Evolutionary conservation across 805 yeast genomes (phyloP).

Genomic region (Candida boleticola): DNA sequence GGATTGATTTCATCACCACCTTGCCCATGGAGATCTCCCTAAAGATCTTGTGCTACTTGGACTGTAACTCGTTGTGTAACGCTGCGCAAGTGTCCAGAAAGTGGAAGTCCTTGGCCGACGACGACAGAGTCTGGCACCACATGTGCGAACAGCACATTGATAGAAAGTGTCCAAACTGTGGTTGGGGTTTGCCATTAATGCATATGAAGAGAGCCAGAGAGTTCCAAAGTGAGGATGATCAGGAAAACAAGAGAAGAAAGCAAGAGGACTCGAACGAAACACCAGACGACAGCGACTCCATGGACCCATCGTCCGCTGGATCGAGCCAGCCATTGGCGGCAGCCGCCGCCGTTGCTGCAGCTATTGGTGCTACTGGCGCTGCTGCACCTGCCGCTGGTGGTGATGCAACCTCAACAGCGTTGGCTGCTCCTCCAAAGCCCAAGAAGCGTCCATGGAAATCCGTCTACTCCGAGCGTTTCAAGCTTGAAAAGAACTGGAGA

Average conservation of each 20-base stretch:
- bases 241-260: conserved; percentile 10
- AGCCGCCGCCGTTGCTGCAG: neutral
- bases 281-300: conserved; percentile 10
- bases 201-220: conserved; percentile 78
- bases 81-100: conserved; percentile 89
- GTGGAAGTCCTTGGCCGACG: conserved; percentile 92
- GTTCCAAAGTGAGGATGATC: conserved; percentile 20
- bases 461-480: conserved; percentile 86
- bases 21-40: conserved; percentile 84
- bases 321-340: conserved; percentile 4
- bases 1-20: conserved; percentile 83
- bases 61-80: conserved; percentile 87
- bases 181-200: conserved; percentile 96
- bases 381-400: neutral
- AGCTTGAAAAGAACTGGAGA: conserved; percentile 94
- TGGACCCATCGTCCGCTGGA: conserved; percentile 8
- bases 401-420: neutral
- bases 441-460: conserved; percentile 86
- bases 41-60: conserved; percentile 83
- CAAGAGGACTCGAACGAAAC: conserved; percentile 3
- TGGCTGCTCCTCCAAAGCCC: conserved; percentile 4
- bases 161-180: conserved; percentile 95
- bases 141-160: conserved; percentile 99
- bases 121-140: conserved; percentile 96
- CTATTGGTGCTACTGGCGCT: neutral